Evolutionary conservation across 192 early-diverging fungal species (phyloP).

Genomic region (Globomyces pollinis-pini): DNA sequence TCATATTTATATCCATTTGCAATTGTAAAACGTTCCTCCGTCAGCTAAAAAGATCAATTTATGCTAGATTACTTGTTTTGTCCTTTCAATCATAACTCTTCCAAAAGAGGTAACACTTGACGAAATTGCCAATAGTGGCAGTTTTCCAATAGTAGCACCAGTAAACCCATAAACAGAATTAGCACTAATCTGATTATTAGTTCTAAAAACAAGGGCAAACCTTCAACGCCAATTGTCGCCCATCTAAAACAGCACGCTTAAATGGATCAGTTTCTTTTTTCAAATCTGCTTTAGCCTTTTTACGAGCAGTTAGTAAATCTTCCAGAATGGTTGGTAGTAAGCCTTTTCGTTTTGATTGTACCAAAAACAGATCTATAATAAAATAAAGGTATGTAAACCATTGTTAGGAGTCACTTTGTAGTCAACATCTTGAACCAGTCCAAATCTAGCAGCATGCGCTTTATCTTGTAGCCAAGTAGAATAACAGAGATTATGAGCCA

Average conservation of each 20-base stretch:
- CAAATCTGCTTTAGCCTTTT: conserved; percentile 84
- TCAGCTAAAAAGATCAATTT: conserved; percentile 42
- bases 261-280: conserved; percentile 97
- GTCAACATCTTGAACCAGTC: conserved; percentile 67
- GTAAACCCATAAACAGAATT: conserved; percentile 98
- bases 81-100: conserved; percentile 89
- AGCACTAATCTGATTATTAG: conserved; percentile 76
- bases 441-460: conserved; percentile 22
- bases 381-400: conserved; percentile 38
- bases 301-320: conserved; percentile 84
- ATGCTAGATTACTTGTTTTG: conserved; percentile 50
- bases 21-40: conserved; percentile 75
- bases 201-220: conserved; percentile 32
- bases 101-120: conserved; percentile 91
- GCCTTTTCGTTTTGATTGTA: conserved; percentile 62
- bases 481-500: conserved; percentile 98
- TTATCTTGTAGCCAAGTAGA: conserved; percentile 72
- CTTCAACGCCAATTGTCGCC: conserved; percentile 92
- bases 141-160: conserved; percentile 83
- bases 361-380: conserved; percentile 76
- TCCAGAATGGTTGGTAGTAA: conserved; percentile 81
- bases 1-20: conserved; percentile 82
- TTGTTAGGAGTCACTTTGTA: conserved; percentile 85
- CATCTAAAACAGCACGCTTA: conserved; percentile 87
- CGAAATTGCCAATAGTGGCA: conserved; percentile 90